These are phyloP conservation scores for Paragyromitra xinjiangensis DNA, from an alignment of 495 filamentous ascomycete genomes.

Conservation along the genomic window DNA sequence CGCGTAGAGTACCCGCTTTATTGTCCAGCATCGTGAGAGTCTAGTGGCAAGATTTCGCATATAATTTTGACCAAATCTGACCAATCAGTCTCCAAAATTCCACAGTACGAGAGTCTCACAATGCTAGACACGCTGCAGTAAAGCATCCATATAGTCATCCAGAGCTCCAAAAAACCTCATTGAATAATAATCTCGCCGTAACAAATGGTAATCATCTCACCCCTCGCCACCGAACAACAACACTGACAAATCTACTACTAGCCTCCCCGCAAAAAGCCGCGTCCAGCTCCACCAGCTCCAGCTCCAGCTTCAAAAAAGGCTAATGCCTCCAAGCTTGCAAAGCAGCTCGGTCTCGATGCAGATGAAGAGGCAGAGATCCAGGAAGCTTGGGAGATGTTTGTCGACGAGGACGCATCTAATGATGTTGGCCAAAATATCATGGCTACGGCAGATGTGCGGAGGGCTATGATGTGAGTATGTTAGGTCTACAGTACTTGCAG, in stretches of 20 bases:
- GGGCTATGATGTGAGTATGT: constrained; percentile 76
- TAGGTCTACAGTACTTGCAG: neutral
- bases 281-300: neutral
- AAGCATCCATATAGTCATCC: constrained; percentile 12
- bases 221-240: neutral
- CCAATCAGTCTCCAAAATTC: neutral
- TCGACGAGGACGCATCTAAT: constrained; percentile 72
- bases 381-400: constrained; percentile 86
- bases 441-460: constrained; percentile 76
- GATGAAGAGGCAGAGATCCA: constrained; percentile 88
- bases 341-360: constrained; percentile 82
- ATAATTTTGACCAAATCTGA: neutral
- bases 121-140: neutral
- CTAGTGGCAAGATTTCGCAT: neutral
- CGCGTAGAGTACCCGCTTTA: neutral
- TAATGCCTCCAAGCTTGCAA: constrained; percentile 77
- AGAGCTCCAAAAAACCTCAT: neutral
- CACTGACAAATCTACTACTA: constrained; percentile 18
- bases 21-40: neutral
- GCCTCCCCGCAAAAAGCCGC: constrained; percentile 33
- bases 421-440: constrained; percentile 72
- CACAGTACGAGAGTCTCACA: neutral
- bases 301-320: constrained; percentile 28
- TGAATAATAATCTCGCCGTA: neutral
- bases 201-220: constrained; percentile 24